A percentile compares a stretch with the other conserved stretches of the same genome.
Conservation (phyloP, 495 filamentous ascomycete species). For the Trichocladium antarcticum region DNA sequence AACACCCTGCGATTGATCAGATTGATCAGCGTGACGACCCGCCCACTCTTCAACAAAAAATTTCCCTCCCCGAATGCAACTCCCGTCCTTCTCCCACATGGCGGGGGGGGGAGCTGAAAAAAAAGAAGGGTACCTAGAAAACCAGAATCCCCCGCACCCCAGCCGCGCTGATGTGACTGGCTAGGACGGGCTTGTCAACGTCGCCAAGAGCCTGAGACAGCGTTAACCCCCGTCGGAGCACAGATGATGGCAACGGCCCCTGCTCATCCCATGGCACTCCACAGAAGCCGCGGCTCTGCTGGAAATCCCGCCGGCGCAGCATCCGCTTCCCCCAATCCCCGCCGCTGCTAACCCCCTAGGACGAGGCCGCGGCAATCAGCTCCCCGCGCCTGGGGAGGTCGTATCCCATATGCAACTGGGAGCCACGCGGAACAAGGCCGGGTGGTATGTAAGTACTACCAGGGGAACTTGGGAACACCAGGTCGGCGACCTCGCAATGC, state of each 20-base stretch:
- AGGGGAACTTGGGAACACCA: slow-evolving; percentile 7
- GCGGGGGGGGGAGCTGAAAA: background rate
- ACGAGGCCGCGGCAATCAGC: no score
- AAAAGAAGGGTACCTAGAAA: no score
- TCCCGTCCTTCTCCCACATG: slow-evolving; percentile 1
- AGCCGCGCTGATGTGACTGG: slow-evolving; percentile 1
- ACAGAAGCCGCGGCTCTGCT: background rate
- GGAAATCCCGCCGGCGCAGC: background rate
- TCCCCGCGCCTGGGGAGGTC: no score
- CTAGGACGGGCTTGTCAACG: background rate
- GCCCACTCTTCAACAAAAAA: background rate
- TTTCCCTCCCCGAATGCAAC: background rate
- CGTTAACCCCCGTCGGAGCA: background rate
- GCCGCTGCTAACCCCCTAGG: background rate
- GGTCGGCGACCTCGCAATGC: slow-evolving; percentile 11
- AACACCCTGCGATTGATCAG: background rate
- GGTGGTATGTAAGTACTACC: slow-evolving; percentile 2
- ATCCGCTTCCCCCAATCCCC: background rate
- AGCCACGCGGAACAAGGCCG: background rate
- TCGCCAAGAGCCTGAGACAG: background rate
- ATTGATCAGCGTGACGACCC: background rate
- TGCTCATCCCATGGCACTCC: background rate
- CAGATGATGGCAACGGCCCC: background rate
- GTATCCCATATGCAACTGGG: background rate
- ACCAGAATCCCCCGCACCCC: background rate